Percentiles rank a stretch among this genome's conserved stretches.
Evolutionary conservation across 2,329 filamentous ascomycete species (phyloP).

Genomic region (Dichotomopilus funicola): DNA sequence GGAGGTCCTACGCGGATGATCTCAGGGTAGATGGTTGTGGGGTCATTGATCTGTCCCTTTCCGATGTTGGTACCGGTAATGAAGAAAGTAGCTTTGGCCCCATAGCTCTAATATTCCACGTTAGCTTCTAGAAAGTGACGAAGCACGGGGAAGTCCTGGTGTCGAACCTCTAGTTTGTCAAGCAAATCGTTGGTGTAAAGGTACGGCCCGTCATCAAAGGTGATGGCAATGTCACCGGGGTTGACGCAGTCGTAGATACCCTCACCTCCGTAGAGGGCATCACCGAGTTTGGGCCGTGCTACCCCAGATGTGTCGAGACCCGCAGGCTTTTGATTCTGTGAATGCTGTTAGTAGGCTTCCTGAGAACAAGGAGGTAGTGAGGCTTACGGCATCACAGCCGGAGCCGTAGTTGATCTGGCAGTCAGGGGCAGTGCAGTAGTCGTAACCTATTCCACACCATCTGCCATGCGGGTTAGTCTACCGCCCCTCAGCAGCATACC

Average conservation of each 20-base stretch:
- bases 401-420: constrained; percentile 57
- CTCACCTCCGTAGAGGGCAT: constrained; percentile 48
- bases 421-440: constrained; percentile 55
- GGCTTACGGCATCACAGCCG: constrained; percentile 46
- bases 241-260: constrained; percentile 51
- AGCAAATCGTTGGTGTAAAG: constrained; percentile 55
- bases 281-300: constrained; percentile 46
- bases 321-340: constrained; percentile 41
- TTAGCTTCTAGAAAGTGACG: too few species aligned
- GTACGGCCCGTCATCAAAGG: constrained; percentile 61
- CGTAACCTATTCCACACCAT: constrained; percentile 48
- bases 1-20: constrained; percentile 34
- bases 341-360: constrained; percentile 7
- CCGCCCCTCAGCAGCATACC: not conserved
- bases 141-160: not conserved
- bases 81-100: constrained; percentile 63
- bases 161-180: constrained; percentile 45
- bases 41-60: constrained; percentile 50
- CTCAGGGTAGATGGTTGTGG: constrained; percentile 38
- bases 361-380: too few species aligned
- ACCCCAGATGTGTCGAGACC: constrained; percentile 50
- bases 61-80: constrained; percentile 52
- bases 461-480: constrained; percentile 26
- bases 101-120: constrained; percentile 34
- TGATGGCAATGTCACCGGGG: constrained; percentile 57